Evolutionary conservation across 441 rosid genomes (phyloP), one percentile per base, ranked within the genome.

Genomic region (Erysimum pusillum): DNA sequence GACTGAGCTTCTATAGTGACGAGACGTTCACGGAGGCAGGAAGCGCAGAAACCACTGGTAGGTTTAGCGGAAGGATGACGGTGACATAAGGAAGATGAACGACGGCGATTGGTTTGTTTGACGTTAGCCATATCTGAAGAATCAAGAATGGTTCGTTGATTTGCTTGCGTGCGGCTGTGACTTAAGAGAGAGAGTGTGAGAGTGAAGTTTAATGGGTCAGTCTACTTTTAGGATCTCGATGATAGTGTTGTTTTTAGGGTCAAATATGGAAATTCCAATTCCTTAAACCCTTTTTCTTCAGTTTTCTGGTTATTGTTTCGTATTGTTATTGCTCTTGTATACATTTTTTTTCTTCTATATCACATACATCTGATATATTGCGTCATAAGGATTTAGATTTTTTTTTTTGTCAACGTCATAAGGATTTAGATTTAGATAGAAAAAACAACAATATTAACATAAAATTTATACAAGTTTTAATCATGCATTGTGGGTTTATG

Each of bases 21-120:
- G 52, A 93, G 98, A 65, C 97, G 98, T 76, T 93, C 98, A 83
- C 89, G 88, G 82, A 93, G 96, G 82, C 98, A 93, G 64, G 88
- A 83, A 56, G 98, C 94, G 82, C 97, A 93, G 79, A 91, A 90
- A 41, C 96, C 89, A 58, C 91, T 88, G 83, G 86, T 87, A 4
- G 86, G 84, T 77, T 85, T 89, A 39, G 82, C 83, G 11, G 84
- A 45, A 13, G 93, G 97, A 60, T 93, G 97, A 65, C 94, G 89
- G 41, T 84, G 87, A 63, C 98, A 93, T 12, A 89, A 77, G 51
- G 91, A 80, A 41, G 78, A 85, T 4, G 89, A 91, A 71, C 88
- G 90, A 69, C 89, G 89, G 78, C 84, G 95, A 18, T 22, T 65
- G 18, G 74, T 51, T 72, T 65, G 90, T n/a, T 71, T 66, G 48